These are phyloP conservation scores for Hansfordia pulvinata DNA, from an alignment of 2,329 filamentous ascomycete genomes.

Conservation along the genomic window DNA sequence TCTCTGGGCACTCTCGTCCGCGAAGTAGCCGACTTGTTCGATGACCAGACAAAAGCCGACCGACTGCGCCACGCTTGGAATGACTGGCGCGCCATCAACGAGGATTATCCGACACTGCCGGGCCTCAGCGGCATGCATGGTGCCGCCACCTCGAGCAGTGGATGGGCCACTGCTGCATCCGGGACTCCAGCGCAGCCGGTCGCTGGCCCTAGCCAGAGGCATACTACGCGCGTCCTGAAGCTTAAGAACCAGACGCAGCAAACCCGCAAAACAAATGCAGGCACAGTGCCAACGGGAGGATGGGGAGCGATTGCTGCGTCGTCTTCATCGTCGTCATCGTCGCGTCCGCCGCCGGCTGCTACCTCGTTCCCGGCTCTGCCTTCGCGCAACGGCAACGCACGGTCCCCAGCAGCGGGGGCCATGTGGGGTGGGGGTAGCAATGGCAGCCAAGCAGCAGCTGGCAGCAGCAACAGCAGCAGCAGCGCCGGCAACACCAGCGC, in stretches of 20 bases:
- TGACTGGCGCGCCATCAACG: constrained; percentile 90
- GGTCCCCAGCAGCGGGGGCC: constrained; percentile 7
- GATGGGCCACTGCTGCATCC: constrained; percentile 45
- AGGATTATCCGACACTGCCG: constrained; percentile 85
- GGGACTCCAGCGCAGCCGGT: constrained; percentile 46
- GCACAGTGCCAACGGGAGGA: constrained; percentile 8
- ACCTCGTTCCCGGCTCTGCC: constrained; percentile 16
- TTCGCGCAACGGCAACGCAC: constrained; percentile 2
- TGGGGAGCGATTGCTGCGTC: no score
- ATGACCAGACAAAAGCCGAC: constrained; percentile 63
- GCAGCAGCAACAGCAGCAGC: constrained; percentile 4
- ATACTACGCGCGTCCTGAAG: constrained; percentile 41
- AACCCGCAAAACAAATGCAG: constrained; percentile 15
- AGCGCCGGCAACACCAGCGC: constrained; percentile 1
- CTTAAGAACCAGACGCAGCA: constrained; percentile 39
- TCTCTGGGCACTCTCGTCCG: constrained; percentile 82
- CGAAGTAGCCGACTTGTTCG: constrained; percentile 86
- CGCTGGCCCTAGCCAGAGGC: constrained; percentile 28
- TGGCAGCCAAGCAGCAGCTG: no score
- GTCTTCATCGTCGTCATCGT: constrained; percentile 5
- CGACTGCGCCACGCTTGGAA: constrained; percentile 75
- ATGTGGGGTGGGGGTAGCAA: constrained; percentile 10
- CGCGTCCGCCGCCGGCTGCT: constrained; percentile 6
- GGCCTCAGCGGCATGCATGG: constrained; percentile 57
- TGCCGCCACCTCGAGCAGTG: constrained; percentile 38